Percentiles rank a stretch among this genome's conserved stretches.
phyloP scores from a whole-genome alignment of 192 early-diverging fungal species.

The Piromyces finnis region DNA sequence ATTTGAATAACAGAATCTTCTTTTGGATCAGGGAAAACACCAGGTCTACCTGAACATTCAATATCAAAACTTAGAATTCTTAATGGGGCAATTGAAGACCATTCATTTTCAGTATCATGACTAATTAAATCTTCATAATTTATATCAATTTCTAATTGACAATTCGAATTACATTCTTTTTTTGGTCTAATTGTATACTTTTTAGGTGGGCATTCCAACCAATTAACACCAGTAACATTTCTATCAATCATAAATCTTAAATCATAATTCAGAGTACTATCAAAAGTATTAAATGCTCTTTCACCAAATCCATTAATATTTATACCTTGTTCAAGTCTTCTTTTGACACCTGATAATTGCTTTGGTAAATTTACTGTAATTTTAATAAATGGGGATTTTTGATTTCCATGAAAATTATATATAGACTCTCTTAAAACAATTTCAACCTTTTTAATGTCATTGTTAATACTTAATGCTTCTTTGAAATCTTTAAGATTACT shows the following conservation, averaged over 20 bases:
- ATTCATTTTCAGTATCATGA: conserved; percentile 74
- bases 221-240: conserved; percentile 64
- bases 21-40: conserved; percentile 83
- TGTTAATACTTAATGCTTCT: conserved; percentile 27
- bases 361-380: conserved; percentile 44
- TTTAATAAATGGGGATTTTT: conserved; percentile 62
- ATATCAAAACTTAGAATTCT: conserved; percentile 96
- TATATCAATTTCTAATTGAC: conserved; percentile 72
- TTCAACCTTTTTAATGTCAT: conserved; percentile 33
- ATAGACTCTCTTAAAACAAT: conserved; percentile 64
- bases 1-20: conserved; percentile 94
- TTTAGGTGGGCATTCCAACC: conserved; percentile 72
- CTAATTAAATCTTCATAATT: conserved; percentile 55
- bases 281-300: conserved; percentile 43
- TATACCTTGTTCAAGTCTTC: conserved; percentile 31
- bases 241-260: conserved; percentile 93
- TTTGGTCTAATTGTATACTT: conserved; percentile 34
- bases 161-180: conserved; percentile 18
- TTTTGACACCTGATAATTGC: conserved; percentile 5
- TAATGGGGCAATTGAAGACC: conserved; percentile 83
- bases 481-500: conserved; percentile 32
- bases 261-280: conserved; percentile 74
- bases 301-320: conserved; percentile 29
- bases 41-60: conserved; percentile 90
- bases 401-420: conserved; percentile 71